Evolutionary conservation across 2,329 filamentous ascomycete species (phyloP).

Genomic region (Rugonectria rugulosa): DNA sequence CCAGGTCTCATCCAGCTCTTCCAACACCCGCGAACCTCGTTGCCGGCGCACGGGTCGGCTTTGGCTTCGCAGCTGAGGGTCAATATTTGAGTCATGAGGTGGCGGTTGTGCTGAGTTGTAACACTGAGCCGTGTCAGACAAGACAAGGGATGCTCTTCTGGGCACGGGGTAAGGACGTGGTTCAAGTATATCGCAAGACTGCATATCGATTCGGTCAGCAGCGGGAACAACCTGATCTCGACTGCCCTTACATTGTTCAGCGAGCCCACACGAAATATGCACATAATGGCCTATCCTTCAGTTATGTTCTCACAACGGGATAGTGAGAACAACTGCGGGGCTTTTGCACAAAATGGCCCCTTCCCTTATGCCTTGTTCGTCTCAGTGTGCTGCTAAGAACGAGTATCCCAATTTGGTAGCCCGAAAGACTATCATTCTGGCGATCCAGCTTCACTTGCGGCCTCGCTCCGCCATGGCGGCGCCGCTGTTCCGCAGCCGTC

Average conservation of each 20-base stretch:
- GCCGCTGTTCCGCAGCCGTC: slow-evolving; percentile 1
- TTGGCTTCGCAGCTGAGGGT: not conserved
- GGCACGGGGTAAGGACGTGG: too few species aligned
- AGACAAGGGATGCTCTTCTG: slow-evolving; percentile 20
- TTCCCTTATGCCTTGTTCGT: slow-evolving; percentile 2
- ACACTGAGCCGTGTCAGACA: not conserved
- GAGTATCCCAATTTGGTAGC: slow-evolving; percentile 10
- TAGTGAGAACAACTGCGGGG: slow-evolving; percentile 8
- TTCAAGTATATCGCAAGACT: slow-evolving; percentile 8
- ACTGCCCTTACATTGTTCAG: not conserved
- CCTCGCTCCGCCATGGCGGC: slow-evolving; percentile 17
- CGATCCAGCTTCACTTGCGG: not conserved
- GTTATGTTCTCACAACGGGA: slow-evolving; percentile 9
- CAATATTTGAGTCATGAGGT: not conserved
- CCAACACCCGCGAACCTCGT: slow-evolving; percentile 11
- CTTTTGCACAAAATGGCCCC: slow-evolving; percentile 5
- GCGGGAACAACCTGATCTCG: slow-evolving; percentile 4
- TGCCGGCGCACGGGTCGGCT: too few species aligned
- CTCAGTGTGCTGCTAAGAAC: not conserved
- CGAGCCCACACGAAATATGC: slow-evolving; percentile 1
- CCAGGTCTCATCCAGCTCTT: slow-evolving; percentile 13
- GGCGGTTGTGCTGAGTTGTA: slow-evolving; percentile 3
- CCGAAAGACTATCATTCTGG: slow-evolving; percentile 13
- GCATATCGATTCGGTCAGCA: not conserved
- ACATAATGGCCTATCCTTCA: too few species aligned